Conservation (phyloP, 2,329 filamentous ascomycete genomes). For the Tolypocladium album region DNA sequence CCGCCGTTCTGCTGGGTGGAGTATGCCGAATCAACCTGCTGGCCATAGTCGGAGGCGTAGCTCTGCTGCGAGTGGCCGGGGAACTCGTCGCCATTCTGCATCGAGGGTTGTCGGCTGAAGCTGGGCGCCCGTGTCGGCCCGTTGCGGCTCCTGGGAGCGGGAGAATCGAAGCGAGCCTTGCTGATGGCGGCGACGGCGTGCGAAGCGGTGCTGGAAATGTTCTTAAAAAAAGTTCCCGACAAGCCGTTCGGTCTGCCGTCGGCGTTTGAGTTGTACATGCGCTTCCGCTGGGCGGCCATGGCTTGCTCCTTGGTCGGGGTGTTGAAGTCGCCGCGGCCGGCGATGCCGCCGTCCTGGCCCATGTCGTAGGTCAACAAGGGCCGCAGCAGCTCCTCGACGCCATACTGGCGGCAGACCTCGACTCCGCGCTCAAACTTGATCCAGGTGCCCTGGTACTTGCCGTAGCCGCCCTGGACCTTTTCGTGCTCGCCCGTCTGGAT, state of each 20-base stretch:
- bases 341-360: slow-evolving; percentile 60
- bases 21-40: slow-evolving; percentile 60
- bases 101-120: slow-evolving; percentile 61
- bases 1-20: slow-evolving; percentile 40
- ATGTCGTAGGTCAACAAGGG: slow-evolving; percentile 74
- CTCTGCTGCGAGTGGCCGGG: slow-evolving; percentile 76
- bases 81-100: slow-evolving; percentile 59
- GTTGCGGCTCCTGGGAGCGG: slow-evolving; percentile 55
- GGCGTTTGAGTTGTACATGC: slow-evolving; percentile 64
- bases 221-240: slow-evolving; percentile 90
- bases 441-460: slow-evolving; percentile 99
- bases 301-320: slow-evolving; percentile 98
- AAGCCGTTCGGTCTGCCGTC: slow-evolving; percentile 57
- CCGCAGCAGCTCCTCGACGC: slow-evolving; percentile 64
- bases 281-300: slow-evolving; percentile 89
- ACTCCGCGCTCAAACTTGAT: slow-evolving; percentile 87
- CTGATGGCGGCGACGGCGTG: slow-evolving; percentile 93
- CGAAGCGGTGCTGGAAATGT: slow-evolving; percentile 86
- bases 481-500: slow-evolving; percentile 94
- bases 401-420: slow-evolving; percentile 77
- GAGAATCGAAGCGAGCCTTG: slow-evolving; percentile 89
- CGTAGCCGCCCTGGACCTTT: slow-evolving; percentile 96
- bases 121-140: slow-evolving; percentile 56
- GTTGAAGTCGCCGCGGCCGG: slow-evolving; percentile 68
- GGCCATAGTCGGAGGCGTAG: slow-evolving; percentile 64